phyloP scores from a whole-genome alignment of 176 grass and related monocot species.

The Elaeis guineensis region DNA sequence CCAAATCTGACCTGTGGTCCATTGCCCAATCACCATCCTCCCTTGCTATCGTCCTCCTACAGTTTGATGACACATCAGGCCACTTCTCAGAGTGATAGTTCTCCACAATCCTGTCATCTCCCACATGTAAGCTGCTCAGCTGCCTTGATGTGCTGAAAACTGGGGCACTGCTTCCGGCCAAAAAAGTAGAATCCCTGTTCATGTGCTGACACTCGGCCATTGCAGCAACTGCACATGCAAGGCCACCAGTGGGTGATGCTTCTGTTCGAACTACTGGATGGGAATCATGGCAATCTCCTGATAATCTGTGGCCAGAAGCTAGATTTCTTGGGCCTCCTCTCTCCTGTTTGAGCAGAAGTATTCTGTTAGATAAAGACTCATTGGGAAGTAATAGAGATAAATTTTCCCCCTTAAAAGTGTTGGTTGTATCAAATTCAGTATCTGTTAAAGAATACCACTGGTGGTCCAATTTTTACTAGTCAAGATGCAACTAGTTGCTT shows the following conservation, averaged over 20 bases:
- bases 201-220: slow-evolving; percentile 67
- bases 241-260: slow-evolving; percentile 35
- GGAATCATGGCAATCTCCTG: slow-evolving; percentile 8
- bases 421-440: too few relatives aligned
- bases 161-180: slow-evolving; percentile 6
- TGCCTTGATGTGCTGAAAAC: slow-evolving; percentile 16
- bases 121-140: slow-evolving; percentile 24
- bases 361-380: neutral
- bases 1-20: slow-evolving; percentile 32
- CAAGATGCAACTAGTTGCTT: too few relatives aligned
- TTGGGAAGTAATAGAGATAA: too few relatives aligned
- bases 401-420: too few relatives aligned
- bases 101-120: slow-evolving; percentile 16
- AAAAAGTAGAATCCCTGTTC: slow-evolving; percentile 28
- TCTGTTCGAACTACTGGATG: slow-evolving; percentile 5
- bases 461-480: too few relatives aligned
- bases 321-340: slow-evolving; percentile 43
- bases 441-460: too few relatives aligned
- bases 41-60: slow-evolving; percentile 12
- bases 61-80: slow-evolving; percentile 17
- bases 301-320: neutral
- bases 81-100: slow-evolving; percentile 24
- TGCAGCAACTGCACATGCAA: slow-evolving; percentile 68
- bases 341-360: slow-evolving; percentile 42
- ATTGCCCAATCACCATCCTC: slow-evolving; percentile 45